Evolutionary conservation across 2,329 filamentous ascomycete genomes (phyloP), one percentile per base, ranked within the genome.

Genomic region (Cladosporium sp.): DNA sequence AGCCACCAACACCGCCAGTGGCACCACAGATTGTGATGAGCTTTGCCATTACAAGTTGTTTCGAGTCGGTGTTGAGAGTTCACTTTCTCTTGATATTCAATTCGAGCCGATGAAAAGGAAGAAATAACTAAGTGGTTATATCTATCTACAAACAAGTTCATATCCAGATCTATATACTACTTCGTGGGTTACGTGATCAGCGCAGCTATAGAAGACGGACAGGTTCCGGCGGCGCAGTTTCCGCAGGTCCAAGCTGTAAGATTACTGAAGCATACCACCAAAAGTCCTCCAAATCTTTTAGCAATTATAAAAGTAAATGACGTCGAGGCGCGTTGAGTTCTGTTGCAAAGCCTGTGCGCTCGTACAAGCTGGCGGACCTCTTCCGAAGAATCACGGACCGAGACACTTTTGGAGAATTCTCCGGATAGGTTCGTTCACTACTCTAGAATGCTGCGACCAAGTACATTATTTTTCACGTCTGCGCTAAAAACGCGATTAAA

Each of bases 1-100:
- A 59, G 7, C 63, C 64, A 25, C 67, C 67, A 38, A 68, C 66
- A 9, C 34, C 30, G 15, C 59, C 59, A n/a, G 59, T 60, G 22
- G 55, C 59, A 42, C 56, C 59, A 19, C 38, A 34, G 20, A 61
- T 20, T 42, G 51, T 51, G 20, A 59, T 38, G 37, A 54, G 51
- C 34, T 64, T 63, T n/a, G 59, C 28, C 60, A 62, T 62, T 30
- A 12, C 4, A 22, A 17, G 14, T 34, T 3, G 14, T 30, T 30
- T 11, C 19, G 39, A 22, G 25, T n/a, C n/a, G n/a, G n/a, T n/a
- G n/a, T n/a, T n/a, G n/a, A n/a, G n/a, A n/a, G n/a, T n/a, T n/a
- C n/a, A n/a, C n/a, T n/a, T n/a, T n/a, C n/a, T n/a, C n/a, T n/a
- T n/a, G n/a, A n/a, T n/a, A 5, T 2, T 12, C 14, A 25, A 25